Evolutionary conservation across 2,329 filamentous ascomycete genomes (phyloP), one percentile per base, ranked within the genome.

Genomic region (Penicillium sp.): DNA sequence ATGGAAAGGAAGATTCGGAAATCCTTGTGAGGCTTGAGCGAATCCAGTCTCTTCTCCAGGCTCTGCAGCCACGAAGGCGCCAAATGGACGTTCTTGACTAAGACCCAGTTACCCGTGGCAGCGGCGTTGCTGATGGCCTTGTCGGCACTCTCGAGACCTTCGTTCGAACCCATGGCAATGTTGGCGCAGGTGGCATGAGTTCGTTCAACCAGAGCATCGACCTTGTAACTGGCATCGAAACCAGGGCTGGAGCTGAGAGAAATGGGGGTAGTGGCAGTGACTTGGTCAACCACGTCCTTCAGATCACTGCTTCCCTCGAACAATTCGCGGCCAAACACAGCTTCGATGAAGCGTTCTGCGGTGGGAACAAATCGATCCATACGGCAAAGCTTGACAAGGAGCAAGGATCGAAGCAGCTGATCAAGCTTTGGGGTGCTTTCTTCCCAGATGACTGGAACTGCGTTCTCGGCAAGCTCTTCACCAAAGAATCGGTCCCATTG

Each of bases 201-300:
- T 64, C 91, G 86, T 75, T 96, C 91, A 29, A 98, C 96, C 53
- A 99, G 83, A 60, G 88, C 92, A 75, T 99, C 95, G 59, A 99
- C 95, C 81, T 99, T 99, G 86, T 98, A 99, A 73, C 92, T 96
- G 53, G 96, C 96, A 76, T 99, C 95, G 73, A 99, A 99, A 37
- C 95, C 95, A 59, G 93, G 92, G 69, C 90, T 97, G 6, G 95
- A 99, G 68, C 93, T 93, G 35, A 99, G 84, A 3, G 95, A 90
- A 65, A 99, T 90, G 10, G 95, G 95, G 2, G 91, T 88, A 31
- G 87, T 91, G 29, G 93, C 88, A 6, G 88, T 88, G 52, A 96
- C 92, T 75, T 96, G 89, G 51, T 88, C 85, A 55, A 96, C 90
- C 19, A 95, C 93, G 58, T 90, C 86, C 71, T 89, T 88, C 47